Evolutionary conservation across 495 filamentous ascomycete genomes (phyloP), one percentile per base, ranked within the genome.

Genomic region (Tuber brumale): DNA sequence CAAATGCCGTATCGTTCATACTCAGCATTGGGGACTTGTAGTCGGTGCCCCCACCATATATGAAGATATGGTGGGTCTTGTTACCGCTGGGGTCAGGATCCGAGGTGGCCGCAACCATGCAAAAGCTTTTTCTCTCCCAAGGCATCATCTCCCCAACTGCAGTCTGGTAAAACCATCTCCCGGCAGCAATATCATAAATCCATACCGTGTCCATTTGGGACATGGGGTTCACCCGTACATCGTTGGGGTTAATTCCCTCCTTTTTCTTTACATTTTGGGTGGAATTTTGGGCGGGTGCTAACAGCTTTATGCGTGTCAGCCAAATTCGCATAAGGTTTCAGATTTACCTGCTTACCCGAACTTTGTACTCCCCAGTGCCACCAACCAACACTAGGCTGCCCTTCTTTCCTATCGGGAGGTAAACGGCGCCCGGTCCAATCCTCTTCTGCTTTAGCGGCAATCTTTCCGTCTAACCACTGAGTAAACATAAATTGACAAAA

Each of bases 151-250:
- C 72, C n/a, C 72, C 72, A 2, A 69, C 45, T 12, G 72, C 72
- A 3, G 72, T 70, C 31, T 74, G 72, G 72, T 61, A 74, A 51
- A 61, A 51, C 72, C 72, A 74, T 31, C 23, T 57, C 27, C 48
- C 45, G 3, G 27, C 18, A 23, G 31, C 72, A 27, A 74, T 74
- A 39, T 74, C 72, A 16, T 74, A 74, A 39, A 74, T 74, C 72
- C 72, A 74, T 44, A 74, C 70, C 27, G 57, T 69, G 39, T 74
- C 72, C 72, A 74, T 74, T 69, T 74, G 72, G 8, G 72, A 74
- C 72, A 74, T 74, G 35, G 72, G 72, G 72, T 74, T 74, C 16
- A 74, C 5, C 41, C 72, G 72, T 19, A 74, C 27, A 31, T 74
- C 72, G 8, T 41, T 19, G 16, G 72, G 72, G 48, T 74, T 42